Percentiles rank a stretch among this genome's conserved stretches.
Conservation (phyloP, 108 stramenopile species). For the Skeletonema marinoi region DNA sequence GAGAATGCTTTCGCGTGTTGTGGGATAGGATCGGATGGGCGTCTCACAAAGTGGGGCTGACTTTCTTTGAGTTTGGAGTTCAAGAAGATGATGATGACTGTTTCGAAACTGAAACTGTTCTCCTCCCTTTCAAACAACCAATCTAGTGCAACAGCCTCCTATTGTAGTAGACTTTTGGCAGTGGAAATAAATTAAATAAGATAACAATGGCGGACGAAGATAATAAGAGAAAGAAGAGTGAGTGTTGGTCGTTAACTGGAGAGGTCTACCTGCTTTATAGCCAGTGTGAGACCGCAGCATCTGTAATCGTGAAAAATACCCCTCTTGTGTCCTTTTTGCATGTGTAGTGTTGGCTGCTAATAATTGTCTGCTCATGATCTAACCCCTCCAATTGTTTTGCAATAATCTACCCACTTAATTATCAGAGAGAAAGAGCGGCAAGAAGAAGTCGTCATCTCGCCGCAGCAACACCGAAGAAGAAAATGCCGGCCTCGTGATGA, state of each 20-base stretch:
- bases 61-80: no score
- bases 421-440: conserved; percentile 10
- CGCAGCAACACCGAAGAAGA: not conserved
- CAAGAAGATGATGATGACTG: no score
- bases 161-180: no score
- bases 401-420: not conserved
- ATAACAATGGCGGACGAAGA: conserved; percentile 19
- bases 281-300: not conserved
- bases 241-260: not conserved
- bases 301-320: not conserved
- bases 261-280: not conserved
- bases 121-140: no score
- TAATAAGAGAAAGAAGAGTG: conserved; percentile 17
- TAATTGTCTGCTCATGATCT: not conserved
- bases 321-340: not conserved
- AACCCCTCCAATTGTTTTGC: not conserved
- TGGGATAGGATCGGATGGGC: no score
- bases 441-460: conserved; percentile 18
- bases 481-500: conserved; percentile 1
- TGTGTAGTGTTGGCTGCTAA: not conserved
- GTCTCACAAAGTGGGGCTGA: no score
- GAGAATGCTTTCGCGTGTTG: no score
- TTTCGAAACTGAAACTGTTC: no score
- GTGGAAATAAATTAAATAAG: not conserved
- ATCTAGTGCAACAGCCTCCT: no score